A percentile compares a stretch with the other conserved stretches of the same genome.
These are phyloP conservation scores for Pseudogymnoascus sp. DNA, from an alignment of 2,329 filamentous ascomycete genomes.

Conservation along the genomic window DNA sequence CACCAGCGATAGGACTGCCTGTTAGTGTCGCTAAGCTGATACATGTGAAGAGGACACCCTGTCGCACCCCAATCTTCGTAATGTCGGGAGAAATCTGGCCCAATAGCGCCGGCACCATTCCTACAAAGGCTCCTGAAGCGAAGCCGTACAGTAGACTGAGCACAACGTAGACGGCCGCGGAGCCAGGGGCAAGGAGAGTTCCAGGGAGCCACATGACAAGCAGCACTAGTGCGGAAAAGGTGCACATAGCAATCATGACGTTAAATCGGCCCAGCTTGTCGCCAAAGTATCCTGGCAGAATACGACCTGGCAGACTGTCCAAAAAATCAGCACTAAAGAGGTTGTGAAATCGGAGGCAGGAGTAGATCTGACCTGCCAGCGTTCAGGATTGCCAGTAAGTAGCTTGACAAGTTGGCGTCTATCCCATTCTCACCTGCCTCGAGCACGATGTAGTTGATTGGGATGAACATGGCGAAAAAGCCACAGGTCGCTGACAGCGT, in stretches of 20 bases:
- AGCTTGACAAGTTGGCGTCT: slow-evolving; percentile 35
- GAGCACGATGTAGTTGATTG: slow-evolving; percentile 35
- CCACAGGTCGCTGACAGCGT: slow-evolving; percentile 34
- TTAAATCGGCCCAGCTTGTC: slow-evolving; percentile 47
- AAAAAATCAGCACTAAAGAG: not conserved
- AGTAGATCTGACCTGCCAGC: slow-evolving; percentile 22
- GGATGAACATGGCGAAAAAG: slow-evolving; percentile 30
- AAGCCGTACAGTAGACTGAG: slow-evolving; percentile 61
- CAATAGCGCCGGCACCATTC: slow-evolving; percentile 47
- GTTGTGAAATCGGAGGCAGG: not conserved
- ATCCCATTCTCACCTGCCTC: slow-evolving; percentile 40
- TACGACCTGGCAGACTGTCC: slow-evolving; percentile 43
- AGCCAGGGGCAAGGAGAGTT: slow-evolving; percentile 40
- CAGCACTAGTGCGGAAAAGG: slow-evolving; percentile 35
- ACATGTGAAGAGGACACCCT: slow-evolving; percentile 56
- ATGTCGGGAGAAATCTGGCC: slow-evolving; percentile 59
- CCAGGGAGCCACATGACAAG: slow-evolving; percentile 54
- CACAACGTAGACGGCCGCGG: slow-evolving; percentile 36
- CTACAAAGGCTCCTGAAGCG: slow-evolving; percentile 42
- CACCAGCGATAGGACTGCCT: slow-evolving; percentile 58
- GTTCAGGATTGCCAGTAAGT: slow-evolving; percentile 47
- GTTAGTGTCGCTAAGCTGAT: slow-evolving; percentile 56
- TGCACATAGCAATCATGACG: slow-evolving; percentile 21
- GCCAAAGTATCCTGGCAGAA: slow-evolving; percentile 43
- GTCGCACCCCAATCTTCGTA: slow-evolving; percentile 58